Conservation (phyloP, 1,139 yeast species). For the Groenewaldozyma sp. region DNA sequence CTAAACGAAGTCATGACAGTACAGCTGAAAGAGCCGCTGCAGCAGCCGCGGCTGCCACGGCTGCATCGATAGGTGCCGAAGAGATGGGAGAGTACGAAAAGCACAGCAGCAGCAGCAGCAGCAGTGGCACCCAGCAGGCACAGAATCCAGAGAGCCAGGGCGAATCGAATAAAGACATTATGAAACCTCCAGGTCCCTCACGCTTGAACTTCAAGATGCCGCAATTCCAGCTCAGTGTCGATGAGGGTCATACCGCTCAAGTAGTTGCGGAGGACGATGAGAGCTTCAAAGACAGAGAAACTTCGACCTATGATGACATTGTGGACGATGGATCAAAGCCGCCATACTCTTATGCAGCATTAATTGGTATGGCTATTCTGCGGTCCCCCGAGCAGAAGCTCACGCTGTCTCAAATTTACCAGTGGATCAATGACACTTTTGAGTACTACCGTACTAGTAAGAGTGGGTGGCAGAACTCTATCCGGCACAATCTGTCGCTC, state of each 20-base stretch:
- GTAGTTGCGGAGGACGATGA: no score
- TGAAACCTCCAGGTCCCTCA: no score
- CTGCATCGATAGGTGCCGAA: not conserved
- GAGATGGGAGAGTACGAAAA: no score
- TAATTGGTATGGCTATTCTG: constrained; percentile 89
- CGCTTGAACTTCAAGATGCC: not conserved
- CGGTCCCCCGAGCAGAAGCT: constrained; percentile 72
- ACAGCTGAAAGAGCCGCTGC: no score
- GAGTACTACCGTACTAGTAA: constrained; percentile 76
- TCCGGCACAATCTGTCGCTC: constrained; percentile 73
- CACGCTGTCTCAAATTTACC: constrained; percentile 84
- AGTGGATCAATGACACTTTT: constrained; percentile 87
- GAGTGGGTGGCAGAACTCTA: constrained; percentile 92
- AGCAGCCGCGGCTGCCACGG: not conserved
- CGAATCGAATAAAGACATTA: not conserved
- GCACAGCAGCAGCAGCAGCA: not conserved
- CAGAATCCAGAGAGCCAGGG: not conserved
- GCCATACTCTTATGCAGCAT: constrained; percentile 87
- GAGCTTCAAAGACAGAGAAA: no score
- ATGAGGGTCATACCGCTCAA: no score
- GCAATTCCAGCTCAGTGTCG: not conserved
- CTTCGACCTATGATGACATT: no score
- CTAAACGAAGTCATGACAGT: no score
- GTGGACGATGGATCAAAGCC: constrained; percentile 57
- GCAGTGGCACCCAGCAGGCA: not conserved